Conservation (phyloP, 805 yeast genomes). For the Suhomyces sp. region DNA sequence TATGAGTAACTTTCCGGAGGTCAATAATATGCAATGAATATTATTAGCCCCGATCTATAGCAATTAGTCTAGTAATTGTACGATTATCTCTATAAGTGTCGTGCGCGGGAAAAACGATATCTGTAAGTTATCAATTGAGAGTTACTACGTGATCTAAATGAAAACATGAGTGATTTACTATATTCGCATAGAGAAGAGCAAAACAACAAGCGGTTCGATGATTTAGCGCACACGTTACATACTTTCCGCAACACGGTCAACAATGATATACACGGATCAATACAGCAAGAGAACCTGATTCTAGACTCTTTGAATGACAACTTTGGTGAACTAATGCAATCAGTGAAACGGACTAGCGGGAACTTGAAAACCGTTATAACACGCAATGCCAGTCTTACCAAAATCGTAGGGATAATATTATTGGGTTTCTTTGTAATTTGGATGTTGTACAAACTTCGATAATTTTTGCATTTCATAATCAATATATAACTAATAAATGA, state of each 20-base stretch:
- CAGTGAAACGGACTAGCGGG: conserved; percentile 40
- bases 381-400: conserved; percentile 40
- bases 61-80: not conserved
- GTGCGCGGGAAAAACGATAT: not conserved
- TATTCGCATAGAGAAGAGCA: conserved; percentile 43
- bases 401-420: conserved; percentile 35
- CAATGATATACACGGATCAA: conserved; percentile 39
- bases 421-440: conserved; percentile 34
- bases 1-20: conserved; percentile 26
- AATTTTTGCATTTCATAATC: not conserved
- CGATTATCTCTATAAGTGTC: not conserved
- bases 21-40: conserved; percentile 15
- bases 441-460: conserved; percentile 33
- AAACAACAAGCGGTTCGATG: conserved; percentile 42
- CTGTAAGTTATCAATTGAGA: not conserved
- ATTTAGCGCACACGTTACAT: conserved; percentile 40
- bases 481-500: not conserved
- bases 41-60: not conserved
- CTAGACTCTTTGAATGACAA: conserved; percentile 39
- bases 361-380: conserved; percentile 40
- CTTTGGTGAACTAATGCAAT: conserved; percentile 35
- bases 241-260: conserved; percentile 43
- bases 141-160: not conserved
- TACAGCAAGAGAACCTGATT: conserved; percentile 39
- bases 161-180: conserved; percentile 19